Base-by-base conservation (phyloP, 345 rosid genomes). In the Eucalyptus sp. region DNA sequence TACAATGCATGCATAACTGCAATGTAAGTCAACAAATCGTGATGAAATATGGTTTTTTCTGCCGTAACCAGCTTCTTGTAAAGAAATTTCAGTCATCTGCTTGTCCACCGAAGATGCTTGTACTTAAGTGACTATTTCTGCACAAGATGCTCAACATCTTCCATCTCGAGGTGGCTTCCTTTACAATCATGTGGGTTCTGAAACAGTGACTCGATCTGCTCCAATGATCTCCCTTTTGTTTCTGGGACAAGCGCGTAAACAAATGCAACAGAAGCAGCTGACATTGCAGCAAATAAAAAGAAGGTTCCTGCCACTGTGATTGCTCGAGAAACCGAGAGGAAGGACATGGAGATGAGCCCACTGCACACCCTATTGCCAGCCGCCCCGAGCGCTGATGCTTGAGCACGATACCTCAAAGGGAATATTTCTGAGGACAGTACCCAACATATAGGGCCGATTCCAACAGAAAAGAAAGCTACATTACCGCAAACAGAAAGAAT, bases 371-470 rank as follows among this genome's bases (percentile, higher is more conserved):
- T 92, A 60, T 91, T 93, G 9, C 95, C 95, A 7, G 94, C 95
- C 33, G 95, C 95, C 15, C 96, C 97, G 6, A 95, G 93, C 7
- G 94, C 95, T 0, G 94, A 91, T 76, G 96, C 96, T 89, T 95
- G 97, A 81, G 96, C 96, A 22, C 96, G 91, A 29, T 95, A 91
- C 89, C 94, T 90, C 83, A 95, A 87, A 48, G 96, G 96, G 87
- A 95, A 95, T 44, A 96, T 93, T 89, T 96, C 96, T 13, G 96
- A 89, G 68, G 95, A 92, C 86, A 94, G 8, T 8, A 96, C 96
- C 96, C 98, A 96, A 87, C 93, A 92, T 48, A 95, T 50, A 2
- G 96, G 97, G 6, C 97, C 96, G 11, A 95, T 92, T 24, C 98
- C 96, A 15, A 96, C 86, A 0, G 95, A 96, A 88, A 96, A 95